A percentile compares a stretch with the other conserved stretches of the same genome.
These are phyloP conservation scores for Arbutus unedo DNA, from an alignment of 148 eudicot species.

Conservation along the genomic window DNA sequence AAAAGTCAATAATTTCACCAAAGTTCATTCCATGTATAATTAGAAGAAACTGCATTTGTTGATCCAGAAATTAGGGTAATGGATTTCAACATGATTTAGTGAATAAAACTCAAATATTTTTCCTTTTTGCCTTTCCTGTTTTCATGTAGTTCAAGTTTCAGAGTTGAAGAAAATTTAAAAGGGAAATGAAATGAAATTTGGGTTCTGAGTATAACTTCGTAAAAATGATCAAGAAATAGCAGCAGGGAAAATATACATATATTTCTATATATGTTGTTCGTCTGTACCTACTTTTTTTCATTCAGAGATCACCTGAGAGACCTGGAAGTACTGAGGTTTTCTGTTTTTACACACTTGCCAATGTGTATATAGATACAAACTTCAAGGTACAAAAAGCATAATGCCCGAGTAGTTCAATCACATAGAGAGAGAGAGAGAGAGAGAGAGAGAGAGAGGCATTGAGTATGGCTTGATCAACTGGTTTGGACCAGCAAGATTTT, in stretches of 20 bases:
- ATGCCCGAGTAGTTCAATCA: constrained; percentile 78
- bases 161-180: no score
- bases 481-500: constrained; percentile 31
- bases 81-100: no score
- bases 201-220: no score
- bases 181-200: no score
- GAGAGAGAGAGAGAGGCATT: constrained; percentile 37
- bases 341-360: constrained; percentile 27
- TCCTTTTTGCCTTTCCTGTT: no score
- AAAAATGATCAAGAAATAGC: background rate
- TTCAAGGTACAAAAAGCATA: constrained; percentile 62
- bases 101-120: no score
- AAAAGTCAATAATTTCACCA: no score
- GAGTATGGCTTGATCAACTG: constrained; percentile 25
- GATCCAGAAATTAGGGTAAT: background rate
- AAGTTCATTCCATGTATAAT: background rate
- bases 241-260: background rate
- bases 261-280: background rate
- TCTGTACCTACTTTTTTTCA: background rate
- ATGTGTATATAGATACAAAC: constrained; percentile 39
- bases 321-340: constrained; percentile 12
- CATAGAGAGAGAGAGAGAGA: constrained; percentile 35
- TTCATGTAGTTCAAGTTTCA: no score
- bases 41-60: background rate
- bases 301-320: constrained; percentile 16